Conservation (phyloP, 1,284 basidiomycete genomes). For the Pisolithus thermaeus region DNA sequence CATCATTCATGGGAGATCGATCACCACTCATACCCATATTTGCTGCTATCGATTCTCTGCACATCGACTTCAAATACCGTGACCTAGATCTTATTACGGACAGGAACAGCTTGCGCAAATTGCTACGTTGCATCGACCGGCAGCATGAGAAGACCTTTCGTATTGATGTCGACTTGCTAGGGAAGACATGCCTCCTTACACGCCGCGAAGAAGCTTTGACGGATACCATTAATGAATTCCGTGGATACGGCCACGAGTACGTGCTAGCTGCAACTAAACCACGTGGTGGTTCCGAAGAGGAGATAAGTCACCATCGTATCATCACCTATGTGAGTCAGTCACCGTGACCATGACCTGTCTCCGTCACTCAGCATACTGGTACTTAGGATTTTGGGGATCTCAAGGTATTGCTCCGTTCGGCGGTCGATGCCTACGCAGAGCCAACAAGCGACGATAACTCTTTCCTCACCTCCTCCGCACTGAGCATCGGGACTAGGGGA, state of each 20-base stretch:
- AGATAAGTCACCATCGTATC: constrained; percentile 32
- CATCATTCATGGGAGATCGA: constrained; percentile 23
- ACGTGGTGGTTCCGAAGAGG: constrained; percentile 26
- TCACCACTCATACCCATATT: constrained; percentile 33
- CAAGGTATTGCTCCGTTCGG: constrained; percentile 28
- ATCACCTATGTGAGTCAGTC: constrained; percentile 32
- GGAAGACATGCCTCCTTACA: constrained; percentile 29
- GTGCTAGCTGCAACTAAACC: constrained; percentile 24
- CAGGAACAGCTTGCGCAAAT: constrained; percentile 32
- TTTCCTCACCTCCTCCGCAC: constrained; percentile 24
- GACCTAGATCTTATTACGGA: constrained; percentile 32
- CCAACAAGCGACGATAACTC: constrained; percentile 12
- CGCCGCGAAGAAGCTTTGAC: constrained; percentile 19
- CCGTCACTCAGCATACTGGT: background rate
- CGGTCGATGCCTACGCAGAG: constrained; percentile 27
- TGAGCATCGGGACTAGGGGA: constrained; percentile 13
- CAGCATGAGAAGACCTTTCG: constrained; percentile 23
- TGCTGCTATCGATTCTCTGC: constrained; percentile 29
- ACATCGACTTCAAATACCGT: constrained; percentile 22
- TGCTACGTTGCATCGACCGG: constrained; percentile 27
- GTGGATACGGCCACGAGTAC: constrained; percentile 32
- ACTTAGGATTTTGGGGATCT: constrained; percentile 28
- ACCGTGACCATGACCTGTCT: background rate
- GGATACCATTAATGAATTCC: constrained; percentile 3
- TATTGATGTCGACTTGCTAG: constrained; percentile 31